A percentile compares a stretch with the other conserved stretches of the same genome.
These are phyloP conservation scores for Picochlorum sp. DNA, from an alignment of 139 green algal genomes.

Conservation along the genomic window DNA sequence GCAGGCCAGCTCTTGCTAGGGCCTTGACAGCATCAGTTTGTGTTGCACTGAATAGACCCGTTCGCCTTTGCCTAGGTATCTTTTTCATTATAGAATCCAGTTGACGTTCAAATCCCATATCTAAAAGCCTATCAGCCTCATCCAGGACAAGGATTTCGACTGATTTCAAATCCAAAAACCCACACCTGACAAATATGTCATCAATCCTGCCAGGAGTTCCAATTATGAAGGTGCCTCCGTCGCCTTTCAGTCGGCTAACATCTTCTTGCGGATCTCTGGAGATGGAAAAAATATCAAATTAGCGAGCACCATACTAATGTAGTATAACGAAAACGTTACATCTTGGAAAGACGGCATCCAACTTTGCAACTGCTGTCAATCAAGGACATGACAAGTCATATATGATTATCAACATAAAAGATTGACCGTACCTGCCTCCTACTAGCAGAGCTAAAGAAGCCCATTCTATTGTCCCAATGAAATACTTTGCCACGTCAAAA, in stretches of 20 bases:
- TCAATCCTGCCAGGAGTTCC: conserved; percentile 87
- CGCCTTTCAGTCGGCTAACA: conserved; percentile 45
- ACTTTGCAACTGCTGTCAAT: neutral
- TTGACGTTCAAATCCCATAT: conserved; percentile 82
- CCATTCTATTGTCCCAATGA: conserved; percentile 45
- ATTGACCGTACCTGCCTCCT: conserved; percentile 40
- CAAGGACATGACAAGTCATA: neutral
- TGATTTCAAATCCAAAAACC: conserved; percentile 45
- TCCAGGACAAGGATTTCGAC: conserved; percentile 85
- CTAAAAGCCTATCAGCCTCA: conserved; percentile 89
- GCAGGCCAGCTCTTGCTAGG: conserved; percentile 80
- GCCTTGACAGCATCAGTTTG: conserved; percentile 81
- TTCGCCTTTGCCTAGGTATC: conserved; percentile 81
- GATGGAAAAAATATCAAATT: conserved; percentile 18
- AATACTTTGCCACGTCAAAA: conserved; percentile 59
- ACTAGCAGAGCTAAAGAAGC: conserved; percentile 52
- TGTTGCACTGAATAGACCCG: conserved; percentile 88
- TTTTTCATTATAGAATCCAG: conserved; percentile 57
- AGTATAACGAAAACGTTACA: no score
- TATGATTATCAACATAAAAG: neutral
- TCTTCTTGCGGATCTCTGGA: conserved; percentile 42
- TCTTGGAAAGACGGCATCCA: no score
- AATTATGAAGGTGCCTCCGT: conserved; percentile 67
- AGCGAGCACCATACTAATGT: neutral
- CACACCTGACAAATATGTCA: conserved; percentile 70